phyloP scores from a whole-genome alignment of 768 basidiomycete species.

The Macrolepiota dolichaula region DNA sequence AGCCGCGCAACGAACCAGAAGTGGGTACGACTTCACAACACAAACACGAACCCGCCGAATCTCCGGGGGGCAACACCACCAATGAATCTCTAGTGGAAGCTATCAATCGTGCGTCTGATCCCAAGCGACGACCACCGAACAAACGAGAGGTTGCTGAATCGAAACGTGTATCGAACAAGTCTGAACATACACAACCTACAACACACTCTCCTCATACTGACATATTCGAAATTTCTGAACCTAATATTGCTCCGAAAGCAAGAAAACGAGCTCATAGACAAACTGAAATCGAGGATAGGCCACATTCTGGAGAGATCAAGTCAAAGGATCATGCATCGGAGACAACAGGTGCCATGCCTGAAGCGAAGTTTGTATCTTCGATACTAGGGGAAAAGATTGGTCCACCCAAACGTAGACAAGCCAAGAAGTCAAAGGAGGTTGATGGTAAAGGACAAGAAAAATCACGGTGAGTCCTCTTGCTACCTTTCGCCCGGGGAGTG shows the following conservation, averaged over 20 bases:
- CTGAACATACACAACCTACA: background rate
- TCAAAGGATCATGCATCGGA: background rate
- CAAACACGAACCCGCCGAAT: background rate
- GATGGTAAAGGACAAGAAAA: slow-evolving; percentile 13
- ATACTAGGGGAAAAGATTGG: background rate
- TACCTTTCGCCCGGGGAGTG: background rate
- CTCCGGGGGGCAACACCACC: background rate
- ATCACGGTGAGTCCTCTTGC: background rate
- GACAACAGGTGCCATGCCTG: background rate
- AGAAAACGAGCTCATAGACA: background rate
- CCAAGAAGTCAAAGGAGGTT: slow-evolving; percentile 14
- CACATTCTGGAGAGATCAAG: background rate
- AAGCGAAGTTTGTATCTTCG: background rate
- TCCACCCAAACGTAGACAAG: background rate
- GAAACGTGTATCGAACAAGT: background rate
- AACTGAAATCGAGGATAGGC: background rate
- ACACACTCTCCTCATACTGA: background rate
- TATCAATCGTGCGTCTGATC: background rate
- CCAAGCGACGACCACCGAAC: background rate
- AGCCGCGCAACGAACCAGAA: background rate
- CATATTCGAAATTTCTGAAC: background rate
- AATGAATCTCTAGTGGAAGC: background rate
- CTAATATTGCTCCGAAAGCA: background rate
- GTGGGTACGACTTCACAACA: no score
- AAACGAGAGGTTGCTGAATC: background rate